Conservation (phyloP, 2,329 filamentous ascomycete species). For the Purpureocillium takamizusanense region DNA sequence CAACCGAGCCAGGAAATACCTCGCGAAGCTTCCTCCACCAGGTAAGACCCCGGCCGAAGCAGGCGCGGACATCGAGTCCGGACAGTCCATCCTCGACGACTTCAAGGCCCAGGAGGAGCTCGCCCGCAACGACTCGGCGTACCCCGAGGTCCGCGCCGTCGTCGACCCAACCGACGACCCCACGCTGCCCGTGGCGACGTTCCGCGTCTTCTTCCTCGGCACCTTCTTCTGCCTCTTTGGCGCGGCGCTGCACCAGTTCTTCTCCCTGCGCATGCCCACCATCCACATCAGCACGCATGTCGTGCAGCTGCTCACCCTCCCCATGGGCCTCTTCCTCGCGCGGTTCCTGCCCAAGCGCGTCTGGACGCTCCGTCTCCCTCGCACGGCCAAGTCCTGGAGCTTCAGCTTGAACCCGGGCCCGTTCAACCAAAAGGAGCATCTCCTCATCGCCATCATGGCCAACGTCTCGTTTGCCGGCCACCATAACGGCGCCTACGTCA, state of each 20-base stretch:
- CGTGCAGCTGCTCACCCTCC: conserved; percentile 29
- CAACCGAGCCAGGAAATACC: conserved; percentile 21
- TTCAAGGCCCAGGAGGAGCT: conserved; percentile 14
- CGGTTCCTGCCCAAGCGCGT: conserved; percentile 7
- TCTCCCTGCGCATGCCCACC: conserved; percentile 30
- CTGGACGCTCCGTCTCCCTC: too few relatives aligned
- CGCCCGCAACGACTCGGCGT: conserved; percentile 24
- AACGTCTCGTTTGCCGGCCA: conserved; percentile 32
- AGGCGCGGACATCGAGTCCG: conserved; percentile 9
- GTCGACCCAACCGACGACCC: conserved; percentile 33
- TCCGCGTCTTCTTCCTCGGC: conserved; percentile 29
- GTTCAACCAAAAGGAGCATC: conserved; percentile 46
- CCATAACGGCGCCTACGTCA: conserved; percentile 30
- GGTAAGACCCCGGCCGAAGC: not conserved
- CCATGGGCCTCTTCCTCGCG: conserved; percentile 25
- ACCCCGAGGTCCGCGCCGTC: conserved; percentile 34
- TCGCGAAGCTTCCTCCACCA: conserved; percentile 21
- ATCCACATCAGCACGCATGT: conserved; percentile 30
- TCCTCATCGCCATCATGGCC: conserved; percentile 46
- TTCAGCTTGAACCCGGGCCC: conserved; percentile 35
- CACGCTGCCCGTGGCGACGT: conserved; percentile 28
- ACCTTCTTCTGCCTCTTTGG: conserved; percentile 22
- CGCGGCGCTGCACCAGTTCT: conserved; percentile 21
- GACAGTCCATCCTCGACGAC: conserved; percentile 9
- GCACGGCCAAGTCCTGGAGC: not conserved